Evolutionary conservation across 805 yeast genomes (phyloP), one percentile per base, ranked within the genome.

Genomic region (Debaryomyces tyrocola): DNA sequence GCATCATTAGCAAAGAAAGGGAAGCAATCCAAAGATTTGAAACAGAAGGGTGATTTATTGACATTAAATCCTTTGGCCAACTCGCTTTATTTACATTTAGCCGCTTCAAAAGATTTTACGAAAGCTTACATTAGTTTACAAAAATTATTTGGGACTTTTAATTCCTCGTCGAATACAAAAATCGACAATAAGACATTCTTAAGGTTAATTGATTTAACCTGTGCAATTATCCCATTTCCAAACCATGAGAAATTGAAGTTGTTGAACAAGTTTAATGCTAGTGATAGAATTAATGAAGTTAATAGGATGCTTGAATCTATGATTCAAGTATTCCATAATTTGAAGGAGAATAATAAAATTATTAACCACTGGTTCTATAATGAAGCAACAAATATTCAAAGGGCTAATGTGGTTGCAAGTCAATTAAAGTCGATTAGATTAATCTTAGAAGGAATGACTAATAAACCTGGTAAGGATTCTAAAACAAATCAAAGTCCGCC

Each of bases 41-140:
- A 35, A 6, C 49, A 46, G 7, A 42, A 34, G 1, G 56, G 56
- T 4, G 66, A 69, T 45, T 63, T 83, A 11, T 58, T 82, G 18
- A 67, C 79, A 2, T 63, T 84, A 17, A 75, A 84, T 9, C 90
- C 90, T 0, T 61, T 84, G 43, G 80, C 87, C 0, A 77, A 77
- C 50, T 74, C 83, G 0, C 63, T 84, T n/a, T 77, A 73, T 51
- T 58, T 79, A 39, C 87, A 83, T 57, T 66, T 84, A 43, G 73
- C 73, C 2, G 75, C 74, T 1, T 71, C 77, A 34, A 70, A 67
- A 33, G 79, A 74, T 43, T 78, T 78, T 48, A 64, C 68, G 15
- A 67, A 66, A 34, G 78, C 82, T 0, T 76, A 77, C 59, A 48
- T 56, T 3, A 67, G 72, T 37, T 58, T 75, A 41, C 74, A 69